Evolutionary conservation across 352 stramenopile species (phyloP).

Genomic region (Pythium diclinum): DNA sequence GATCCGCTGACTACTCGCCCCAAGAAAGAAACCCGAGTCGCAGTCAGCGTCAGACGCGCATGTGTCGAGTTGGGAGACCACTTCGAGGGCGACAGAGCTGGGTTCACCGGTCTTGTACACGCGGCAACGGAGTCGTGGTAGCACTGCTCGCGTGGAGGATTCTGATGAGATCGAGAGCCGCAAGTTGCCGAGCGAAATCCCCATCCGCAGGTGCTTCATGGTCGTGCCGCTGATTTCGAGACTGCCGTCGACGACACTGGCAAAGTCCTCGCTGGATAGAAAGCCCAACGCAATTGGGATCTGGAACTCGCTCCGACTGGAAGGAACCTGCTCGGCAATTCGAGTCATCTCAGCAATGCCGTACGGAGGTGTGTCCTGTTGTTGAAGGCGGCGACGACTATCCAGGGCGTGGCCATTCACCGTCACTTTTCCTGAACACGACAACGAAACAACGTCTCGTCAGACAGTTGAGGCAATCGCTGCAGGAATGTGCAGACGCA

Average conservation of each 20-base stretch:
- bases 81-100: conserved; percentile 31
- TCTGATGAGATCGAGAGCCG: not conserved
- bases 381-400: conserved; percentile 6
- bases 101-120: conserved; percentile 13
- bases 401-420: conserved; percentile 46
- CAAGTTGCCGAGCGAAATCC: conserved; percentile 10
- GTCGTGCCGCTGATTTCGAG: not conserved
- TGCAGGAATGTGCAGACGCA: not conserved
- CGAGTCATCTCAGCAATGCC: not conserved
- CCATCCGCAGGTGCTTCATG: conserved; percentile 9
- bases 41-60: conserved; percentile 33
- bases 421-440: conserved; percentile 37
- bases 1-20: conserved; percentile 40
- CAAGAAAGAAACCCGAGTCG: conserved; percentile 44
- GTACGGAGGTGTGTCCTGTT: not conserved
- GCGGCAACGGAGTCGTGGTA: conserved; percentile 17
- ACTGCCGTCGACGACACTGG: not conserved
- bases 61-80: conserved; percentile 34
- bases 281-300: conserved; percentile 6
- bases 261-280: not conserved
- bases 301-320: not conserved
- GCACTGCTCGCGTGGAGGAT: not conserved
- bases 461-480: not conserved
- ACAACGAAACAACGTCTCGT: not conserved
- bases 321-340: not conserved